Base-by-base conservation (phyloP, 2,329 filamentous ascomycete genomes). In the Pyrenophora tritici-repentis region DNA sequence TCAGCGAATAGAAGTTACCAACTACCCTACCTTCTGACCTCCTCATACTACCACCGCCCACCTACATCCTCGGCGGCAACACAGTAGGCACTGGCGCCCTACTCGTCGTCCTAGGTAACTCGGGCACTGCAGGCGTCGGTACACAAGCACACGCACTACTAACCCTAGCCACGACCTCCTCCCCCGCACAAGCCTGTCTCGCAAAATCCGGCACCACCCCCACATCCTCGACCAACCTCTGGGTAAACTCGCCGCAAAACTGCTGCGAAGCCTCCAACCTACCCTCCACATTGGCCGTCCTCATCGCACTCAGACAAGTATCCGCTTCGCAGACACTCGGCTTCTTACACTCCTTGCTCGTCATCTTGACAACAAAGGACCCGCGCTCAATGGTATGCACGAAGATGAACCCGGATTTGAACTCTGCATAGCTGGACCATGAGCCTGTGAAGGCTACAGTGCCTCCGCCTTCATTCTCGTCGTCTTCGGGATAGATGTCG, bases 401-500 rank as follows among this genome's bases (percentile, higher is more conserved):
- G 51, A 72, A 68, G 42, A 71, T 68, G 45, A 59, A 71, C 2
- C 67, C 69, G 13, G 61, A 66, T 49, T 66, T 66, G 58, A 71
- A 73, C 26, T 58, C 43, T 1, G 70, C 62, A 44, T 76, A 77
- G 14, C 62, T 69, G 33, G 68, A 70, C 75, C 75, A 77, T 5
- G 65, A 69, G 6, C 74, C 74, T 4, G 75, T 65, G 55, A 75
- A 77, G 8, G 72, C 67, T 4, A 75, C 58, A 5, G 59, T 58
- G 17, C 75, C 75, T 8, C 67, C 69, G 13, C 66, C 62, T 18
- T 65, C 66, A 3, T 61, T 47, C 38, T 66, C 66, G 39, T 76
- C 73, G 52, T 76, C 73, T 51, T 75, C 73, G 13, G 73, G 73
- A 55, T 74, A 70, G 47, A 74, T 62, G 59, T 75, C 73, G 52